Evolutionary conservation across 306 rosid genomes (phyloP).

Genomic region (Oemleria cerasiformis): DNA sequence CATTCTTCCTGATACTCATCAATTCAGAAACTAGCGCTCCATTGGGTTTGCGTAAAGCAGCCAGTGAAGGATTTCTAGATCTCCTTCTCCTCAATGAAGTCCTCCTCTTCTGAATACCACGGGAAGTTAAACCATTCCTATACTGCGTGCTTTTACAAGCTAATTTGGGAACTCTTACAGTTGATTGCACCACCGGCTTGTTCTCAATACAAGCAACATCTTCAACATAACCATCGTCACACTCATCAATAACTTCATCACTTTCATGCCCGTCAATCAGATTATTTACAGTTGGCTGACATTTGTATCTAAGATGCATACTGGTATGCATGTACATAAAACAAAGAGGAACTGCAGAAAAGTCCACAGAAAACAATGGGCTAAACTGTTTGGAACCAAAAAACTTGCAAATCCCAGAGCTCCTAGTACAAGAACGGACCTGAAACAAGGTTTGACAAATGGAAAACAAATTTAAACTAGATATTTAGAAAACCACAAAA

Average conservation of each 20-base stretch:
- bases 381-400: conserved; percentile 36
- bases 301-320: conserved; percentile 33
- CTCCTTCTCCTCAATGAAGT: conserved; percentile 51
- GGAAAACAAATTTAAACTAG: background rate
- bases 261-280: conserved; percentile 17
- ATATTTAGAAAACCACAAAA: background rate
- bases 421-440: conserved; percentile 36
- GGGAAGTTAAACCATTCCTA: conserved; percentile 36
- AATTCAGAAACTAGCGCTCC: conserved; percentile 40
- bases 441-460: conserved; percentile 29
- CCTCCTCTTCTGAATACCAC: conserved; percentile 49
- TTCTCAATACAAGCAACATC: conserved; percentile 22
- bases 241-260: conserved; percentile 11
- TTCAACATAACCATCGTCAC: conserved; percentile 6
- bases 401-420: conserved; percentile 51
- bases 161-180: conserved; percentile 39
- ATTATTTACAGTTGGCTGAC: conserved; percentile 32
- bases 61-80: conserved; percentile 41
- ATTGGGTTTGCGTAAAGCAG: conserved; percentile 34
- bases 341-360: conserved; percentile 66
- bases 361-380: conserved; percentile 64
- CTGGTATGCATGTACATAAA: conserved; percentile 46
- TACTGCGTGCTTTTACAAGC: conserved; percentile 36
- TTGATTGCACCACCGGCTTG: conserved; percentile 16
- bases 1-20: conserved; percentile 33